Conservation (phyloP, 306 rosid species). For the Dalbergia oliveri region DNA sequence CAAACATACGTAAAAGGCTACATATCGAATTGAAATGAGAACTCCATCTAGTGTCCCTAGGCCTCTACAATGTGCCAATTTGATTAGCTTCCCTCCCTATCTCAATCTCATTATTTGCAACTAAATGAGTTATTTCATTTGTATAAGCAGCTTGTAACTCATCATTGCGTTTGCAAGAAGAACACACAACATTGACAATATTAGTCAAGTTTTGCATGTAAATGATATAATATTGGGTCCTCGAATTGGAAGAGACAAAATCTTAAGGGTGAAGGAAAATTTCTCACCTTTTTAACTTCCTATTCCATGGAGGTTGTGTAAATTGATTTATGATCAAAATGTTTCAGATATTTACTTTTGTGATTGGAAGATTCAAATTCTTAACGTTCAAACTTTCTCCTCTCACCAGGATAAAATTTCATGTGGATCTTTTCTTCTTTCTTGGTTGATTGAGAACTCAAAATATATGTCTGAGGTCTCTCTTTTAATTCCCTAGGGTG, state of each 20-base stretch:
- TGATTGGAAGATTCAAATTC: slow-evolving; percentile 19
- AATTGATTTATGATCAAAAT: slow-evolving; percentile 55
- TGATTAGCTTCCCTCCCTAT: too few relatives aligned
- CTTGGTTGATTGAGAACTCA: background rate
- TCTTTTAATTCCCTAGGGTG: background rate
- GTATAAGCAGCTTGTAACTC: too few relatives aligned
- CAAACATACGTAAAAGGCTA: too few relatives aligned
- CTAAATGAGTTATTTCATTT: too few relatives aligned
- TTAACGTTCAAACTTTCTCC: slow-evolving; percentile 14
- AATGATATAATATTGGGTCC: slow-evolving; percentile 48
- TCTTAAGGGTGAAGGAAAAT: slow-evolving; percentile 52
- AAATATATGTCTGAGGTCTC: background rate
- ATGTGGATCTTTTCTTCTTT: background rate
- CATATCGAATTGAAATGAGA: too few relatives aligned
- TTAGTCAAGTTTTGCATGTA: slow-evolving; percentile 62
- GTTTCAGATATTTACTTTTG: slow-evolving; percentile 46
- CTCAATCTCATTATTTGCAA: too few relatives aligned
- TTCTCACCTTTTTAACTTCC: slow-evolving; percentile 46
- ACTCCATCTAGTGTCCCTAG: too few relatives aligned
- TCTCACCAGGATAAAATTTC: slow-evolving; percentile 17
- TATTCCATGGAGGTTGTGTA: slow-evolving; percentile 56
- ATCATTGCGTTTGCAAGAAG: too few relatives aligned
- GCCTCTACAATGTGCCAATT: too few relatives aligned
- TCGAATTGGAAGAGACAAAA: slow-evolving; percentile 55
- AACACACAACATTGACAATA: too few relatives aligned